Evolutionary conservation across 495 filamentous ascomycete genomes (phyloP).

Genomic region (Annulohypoxylon nitens): DNA sequence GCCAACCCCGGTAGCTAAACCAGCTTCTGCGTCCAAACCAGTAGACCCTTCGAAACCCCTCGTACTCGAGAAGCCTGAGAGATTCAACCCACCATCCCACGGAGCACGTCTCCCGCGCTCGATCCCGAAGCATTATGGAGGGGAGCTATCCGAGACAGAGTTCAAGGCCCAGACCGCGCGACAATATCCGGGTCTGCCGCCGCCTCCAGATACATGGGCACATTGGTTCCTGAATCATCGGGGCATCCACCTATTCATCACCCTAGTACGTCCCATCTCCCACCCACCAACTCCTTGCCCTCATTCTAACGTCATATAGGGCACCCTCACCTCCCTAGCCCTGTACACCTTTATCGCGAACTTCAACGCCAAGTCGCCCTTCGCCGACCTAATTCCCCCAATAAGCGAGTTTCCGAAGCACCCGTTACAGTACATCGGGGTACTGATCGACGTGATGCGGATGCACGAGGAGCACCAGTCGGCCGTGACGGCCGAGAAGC

Average conservation of each 20-base stretch:
- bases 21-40: constrained; percentile 35
- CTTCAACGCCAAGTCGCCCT: constrained; percentile 78
- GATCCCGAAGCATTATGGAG: constrained; percentile 74
- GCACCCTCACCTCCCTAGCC: constrained; percentile 75
- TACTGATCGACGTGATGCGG: constrained; percentile 73
- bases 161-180: constrained; percentile 69
- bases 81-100: constrained; percentile 90
- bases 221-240: constrained; percentile 79
- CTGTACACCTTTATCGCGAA: constrained; percentile 75
- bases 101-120: constrained; percentile 66
- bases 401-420: constrained; percentile 69
- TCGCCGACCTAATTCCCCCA: constrained; percentile 77
- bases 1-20: constrained; percentile 3
- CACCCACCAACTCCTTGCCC: not conserved
- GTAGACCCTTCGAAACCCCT: constrained; percentile 62
- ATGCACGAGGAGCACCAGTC: constrained; percentile 76
- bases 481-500: constrained; percentile 72
- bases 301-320: constrained; percentile 55
- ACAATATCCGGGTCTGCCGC: constrained; percentile 86
- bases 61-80: constrained; percentile 81
- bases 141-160: constrained; percentile 69
- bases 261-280: constrained; percentile 69
- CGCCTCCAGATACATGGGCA: constrained; percentile 78
- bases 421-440: constrained; percentile 70
- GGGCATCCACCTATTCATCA: constrained; percentile 81